Evolutionary conservation across 2,329 filamentous ascomycete species (phyloP), one percentile per base, ranked within the genome.

Genomic region (Hirsutella thompsonii): DNA sequence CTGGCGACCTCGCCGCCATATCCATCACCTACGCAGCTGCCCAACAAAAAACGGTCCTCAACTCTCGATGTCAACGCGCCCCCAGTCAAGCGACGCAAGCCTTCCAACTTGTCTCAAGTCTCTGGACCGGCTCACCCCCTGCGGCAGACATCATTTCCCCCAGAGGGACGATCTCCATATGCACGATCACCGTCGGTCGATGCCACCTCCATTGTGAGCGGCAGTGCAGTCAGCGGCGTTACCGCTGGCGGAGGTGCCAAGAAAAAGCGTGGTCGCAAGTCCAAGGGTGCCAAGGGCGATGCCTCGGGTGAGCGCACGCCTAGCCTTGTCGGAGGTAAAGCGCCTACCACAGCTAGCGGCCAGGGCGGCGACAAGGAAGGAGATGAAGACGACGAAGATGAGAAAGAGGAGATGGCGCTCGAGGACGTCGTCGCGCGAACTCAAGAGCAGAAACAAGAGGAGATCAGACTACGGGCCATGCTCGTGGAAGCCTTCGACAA

Each of bases 101-200:
- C 79, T 5, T 86, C 81, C 11, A 72, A 61, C 46, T 66, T 78
- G 47, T 79, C 79, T 3, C 64, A 69, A 20, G 60, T 74, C 8
- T 75, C 74, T 5, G 50, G 55, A 14, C 73, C 74, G 1, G 67
- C 73, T 0, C 82, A 86, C 48, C 82, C 81, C 2, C 74, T 92
- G 2, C 82, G 85, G 32, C 83, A 88, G 54, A 89, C 86, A 4
- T 87, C 83, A 0, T 92, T 88, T 54, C 82, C 83, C 0, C 83
- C 83, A 20, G 80, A 75, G 41, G 61, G 60, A 28, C 60, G 67
- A 19, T 76, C 74, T 2, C 69, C 74, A 0, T 71, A 70, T 33
- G 68, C 68, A 16, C 74, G 81, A 14, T 84, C 80, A 0, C 81
- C 81, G 0, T 83, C 77, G 2, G 66, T 79, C 39, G 80, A 83